Evolutionary conservation across 2,329 filamentous ascomycete species (phyloP).

Genomic region (Fusarium abutilonis): DNA sequence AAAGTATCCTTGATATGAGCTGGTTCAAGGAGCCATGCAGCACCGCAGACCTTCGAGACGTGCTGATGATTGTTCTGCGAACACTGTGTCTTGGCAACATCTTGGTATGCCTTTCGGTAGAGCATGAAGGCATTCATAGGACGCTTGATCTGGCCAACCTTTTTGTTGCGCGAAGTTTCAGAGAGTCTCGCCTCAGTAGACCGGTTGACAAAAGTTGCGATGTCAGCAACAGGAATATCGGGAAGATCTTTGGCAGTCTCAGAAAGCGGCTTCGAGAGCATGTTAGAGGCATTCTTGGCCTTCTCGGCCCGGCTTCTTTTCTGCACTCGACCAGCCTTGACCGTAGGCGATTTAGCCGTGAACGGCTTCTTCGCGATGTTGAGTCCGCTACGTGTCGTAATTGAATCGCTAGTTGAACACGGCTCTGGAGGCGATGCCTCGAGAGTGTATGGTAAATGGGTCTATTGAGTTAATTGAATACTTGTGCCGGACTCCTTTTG

Average conservation of each 20-base stretch:
- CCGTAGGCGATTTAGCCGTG: constrained; percentile 17
- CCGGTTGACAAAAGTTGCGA: constrained; percentile 81
- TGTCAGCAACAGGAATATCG: constrained; percentile 75
- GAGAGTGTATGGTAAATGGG: constrained; percentile 52
- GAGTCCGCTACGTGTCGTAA: constrained; percentile 53
- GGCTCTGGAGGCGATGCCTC: constrained; percentile 61
- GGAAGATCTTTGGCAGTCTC: constrained; percentile 71
- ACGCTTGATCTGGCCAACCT: constrained; percentile 81
- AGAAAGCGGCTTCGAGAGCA: constrained; percentile 74
- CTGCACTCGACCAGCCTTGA: constrained; percentile 38
- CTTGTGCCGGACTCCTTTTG: background rate
- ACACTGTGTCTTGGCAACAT: constrained; percentile 83
- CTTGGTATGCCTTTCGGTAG: constrained; percentile 92
- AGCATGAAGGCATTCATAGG: constrained; percentile 99
- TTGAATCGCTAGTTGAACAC: constrained; percentile 36
- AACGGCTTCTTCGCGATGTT: constrained; percentile 43
- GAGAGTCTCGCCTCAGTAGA: constrained; percentile 70
- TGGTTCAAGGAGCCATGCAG: constrained; percentile 85
- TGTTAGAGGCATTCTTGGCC: constrained; percentile 51
- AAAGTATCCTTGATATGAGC: constrained; percentile 78
- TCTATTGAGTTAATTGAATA: constrained; percentile 23
- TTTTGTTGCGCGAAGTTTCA: constrained; percentile 73
- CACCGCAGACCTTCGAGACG: constrained; percentile 86
- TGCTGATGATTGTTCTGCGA: constrained; percentile 92
- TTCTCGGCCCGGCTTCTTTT: constrained; percentile 48